Base-by-base conservation (phyloP, 345 rosid species). In the Cardamine chenopodiifolia region DNA sequence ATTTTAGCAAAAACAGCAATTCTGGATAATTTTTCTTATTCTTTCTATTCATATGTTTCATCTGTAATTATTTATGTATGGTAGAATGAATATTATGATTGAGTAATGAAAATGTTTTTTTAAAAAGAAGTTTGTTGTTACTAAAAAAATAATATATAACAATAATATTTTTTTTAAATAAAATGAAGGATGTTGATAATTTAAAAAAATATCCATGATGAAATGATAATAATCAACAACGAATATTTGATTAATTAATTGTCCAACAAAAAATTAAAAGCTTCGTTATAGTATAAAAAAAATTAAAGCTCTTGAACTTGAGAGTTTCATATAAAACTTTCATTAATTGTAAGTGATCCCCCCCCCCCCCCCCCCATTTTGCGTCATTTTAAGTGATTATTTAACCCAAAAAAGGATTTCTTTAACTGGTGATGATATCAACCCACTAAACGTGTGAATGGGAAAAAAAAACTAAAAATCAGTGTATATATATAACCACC, bases 351-450 rank as follows among this genome's bases (percentile, higher is more conserved):
- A n/a, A n/a, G n/a, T n/a, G n/a, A n/a, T n/a, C n/a, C n/a, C n/a
- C n/a, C n/a, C n/a, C n/a, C n/a, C n/a, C n/a, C n/a, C n/a, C n/a
- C n/a, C n/a, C n/a, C n/a, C n/a, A n/a, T n/a, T n/a, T n/a, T n/a
- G n/a, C n/a, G n/a, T n/a, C n/a, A n/a, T n/a, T n/a, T n/a, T n/a
- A n/a, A n/a, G 25, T 45, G 57, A 42, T 56, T 32, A 2, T 32
- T 29, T 31, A 23, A 23, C 25, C 25, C 25, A 23, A 31, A 31
- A 31, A 6, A 1, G 1, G n/a, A n/a, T n/a, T n/a, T 17, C 10
- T n/a, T 31, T 18, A 9, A 32, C 12, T 70, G 58, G 48, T 32
- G 66, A 45, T 57, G 57, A 45, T 70, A 29, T 45, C 31, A 59
- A 23, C 37, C 34, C 61, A 22, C 48, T 44, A 4, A 47, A 58